These are phyloP conservation scores for Chaetomiaceae sp. DNA, from an alignment of 2,329 filamentous ascomycete genomes.

Conservation along the genomic window DNA sequence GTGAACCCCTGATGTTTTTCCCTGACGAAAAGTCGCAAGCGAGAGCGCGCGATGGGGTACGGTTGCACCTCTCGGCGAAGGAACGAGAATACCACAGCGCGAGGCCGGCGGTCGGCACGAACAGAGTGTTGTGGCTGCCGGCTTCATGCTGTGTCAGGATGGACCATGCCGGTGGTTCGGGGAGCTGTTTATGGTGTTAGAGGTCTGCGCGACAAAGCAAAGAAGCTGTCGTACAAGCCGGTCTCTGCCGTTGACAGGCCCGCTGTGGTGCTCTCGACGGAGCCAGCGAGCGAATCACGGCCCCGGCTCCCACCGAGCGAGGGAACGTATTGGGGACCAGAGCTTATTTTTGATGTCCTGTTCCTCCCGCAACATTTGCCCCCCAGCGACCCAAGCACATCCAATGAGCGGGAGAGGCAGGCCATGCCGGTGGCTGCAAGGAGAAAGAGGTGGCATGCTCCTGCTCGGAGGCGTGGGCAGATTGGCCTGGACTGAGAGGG, in stretches of 20 bases:
- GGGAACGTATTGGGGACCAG: neutral
- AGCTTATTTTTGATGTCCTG: neutral
- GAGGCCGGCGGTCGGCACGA: constrained; percentile 26
- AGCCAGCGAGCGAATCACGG: constrained; percentile 22
- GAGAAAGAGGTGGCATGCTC: constrained; percentile 5
- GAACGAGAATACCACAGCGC: constrained; percentile 27
- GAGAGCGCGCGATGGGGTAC: neutral
- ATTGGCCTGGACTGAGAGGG: neutral
- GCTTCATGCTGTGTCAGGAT: constrained; percentile 28
- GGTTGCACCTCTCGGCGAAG: too few relatives aligned
- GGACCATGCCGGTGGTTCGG: constrained; percentile 16
- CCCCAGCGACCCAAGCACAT: constrained; percentile 30
- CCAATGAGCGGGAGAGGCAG: constrained; percentile 32
- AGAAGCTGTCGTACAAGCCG: constrained; percentile 22
- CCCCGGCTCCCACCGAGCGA: constrained; percentile 12
- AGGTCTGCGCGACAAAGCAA: constrained; percentile 19
- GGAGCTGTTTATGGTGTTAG: constrained; percentile 24
- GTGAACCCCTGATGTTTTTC: constrained; percentile 30
- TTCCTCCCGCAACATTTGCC: constrained; percentile 1
- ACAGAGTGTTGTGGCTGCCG: constrained; percentile 23
- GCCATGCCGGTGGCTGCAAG: constrained; percentile 4
- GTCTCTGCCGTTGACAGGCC: constrained; percentile 16
- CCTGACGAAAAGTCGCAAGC: constrained; percentile 25
- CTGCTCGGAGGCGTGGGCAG: too few relatives aligned
- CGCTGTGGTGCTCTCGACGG: constrained; percentile 22